phyloP scores from a whole-genome alignment of 73 alveolate species.

The Paramecium tetraurelia region DNA sequence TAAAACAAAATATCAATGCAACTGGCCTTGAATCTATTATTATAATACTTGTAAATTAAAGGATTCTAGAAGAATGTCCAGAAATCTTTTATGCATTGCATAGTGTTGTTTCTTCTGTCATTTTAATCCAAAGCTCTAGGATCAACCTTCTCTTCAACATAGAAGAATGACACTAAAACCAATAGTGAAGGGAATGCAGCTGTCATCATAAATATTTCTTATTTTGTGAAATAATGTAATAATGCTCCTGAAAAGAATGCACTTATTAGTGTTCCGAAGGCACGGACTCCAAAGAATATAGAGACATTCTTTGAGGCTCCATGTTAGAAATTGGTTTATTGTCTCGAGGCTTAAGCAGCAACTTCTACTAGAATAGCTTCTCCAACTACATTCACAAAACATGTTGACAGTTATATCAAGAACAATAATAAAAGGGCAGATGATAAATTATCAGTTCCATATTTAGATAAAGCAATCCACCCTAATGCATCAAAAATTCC shows the following conservation, averaged over 20 bases:
- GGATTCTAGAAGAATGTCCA: conserved; percentile 52
- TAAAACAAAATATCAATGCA: conserved; percentile 46
- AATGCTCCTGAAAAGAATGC: conserved; percentile 47
- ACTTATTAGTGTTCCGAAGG: conserved; percentile 43
- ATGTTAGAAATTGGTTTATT: neutral
- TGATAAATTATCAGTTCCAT: neutral
- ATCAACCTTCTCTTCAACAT: conserved; percentile 41
- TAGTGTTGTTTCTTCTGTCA: conserved; percentile 56
- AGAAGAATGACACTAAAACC: conserved; percentile 41
- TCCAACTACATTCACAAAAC: conserved; percentile 80
- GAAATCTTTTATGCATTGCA: conserved; percentile 37
- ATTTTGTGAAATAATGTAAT: conserved; percentile 25
- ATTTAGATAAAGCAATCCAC: conserved; percentile 64
- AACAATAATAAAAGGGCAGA: conserved; percentile 14
- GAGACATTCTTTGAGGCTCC: conserved; percentile 62
- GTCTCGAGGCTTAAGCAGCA: conserved; percentile 21
- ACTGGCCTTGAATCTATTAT: conserved; percentile 36
- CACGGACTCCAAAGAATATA: conserved; percentile 56
- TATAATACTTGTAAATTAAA: conserved; percentile 29
- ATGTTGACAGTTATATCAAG: conserved; percentile 47
- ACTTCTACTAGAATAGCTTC: conserved; percentile 75
- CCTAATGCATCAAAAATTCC: conserved; percentile 71
- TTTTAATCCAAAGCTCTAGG: neutral
- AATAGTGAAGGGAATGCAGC: conserved; percentile 35
- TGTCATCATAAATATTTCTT: conserved; percentile 53